Percentiles rank a stretch among this genome's conserved stretches.
phyloP scores from a whole-genome alignment of 768 basidiomycete species.

The Boletellus sp. region DNA sequence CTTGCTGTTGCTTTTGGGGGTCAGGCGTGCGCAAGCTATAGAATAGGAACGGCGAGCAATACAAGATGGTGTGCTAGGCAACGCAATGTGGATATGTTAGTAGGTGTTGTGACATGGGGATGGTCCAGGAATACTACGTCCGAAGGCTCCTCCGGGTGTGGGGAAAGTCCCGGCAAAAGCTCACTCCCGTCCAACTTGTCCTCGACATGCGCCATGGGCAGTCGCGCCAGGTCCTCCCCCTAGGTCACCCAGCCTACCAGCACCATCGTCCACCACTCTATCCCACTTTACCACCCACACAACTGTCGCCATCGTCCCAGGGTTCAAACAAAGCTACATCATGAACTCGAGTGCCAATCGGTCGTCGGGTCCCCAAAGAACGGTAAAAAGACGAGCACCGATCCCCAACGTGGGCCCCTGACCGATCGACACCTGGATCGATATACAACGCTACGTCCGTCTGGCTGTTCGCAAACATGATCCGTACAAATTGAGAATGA shows the following conservation, averaged over 20 bases:
- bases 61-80: too few species aligned
- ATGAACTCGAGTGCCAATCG: conserved; percentile 82
- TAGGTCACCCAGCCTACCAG: neutral
- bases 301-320: conserved; percentile 68
- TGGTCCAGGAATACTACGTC: too few species aligned
- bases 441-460: conserved; percentile 84
- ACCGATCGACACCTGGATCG: conserved; percentile 48
- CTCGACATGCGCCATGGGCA: conserved; percentile 24
- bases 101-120: too few species aligned
- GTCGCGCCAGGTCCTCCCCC: conserved; percentile 18
- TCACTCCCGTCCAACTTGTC: neutral
- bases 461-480: conserved; percentile 66
- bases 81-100: too few species aligned
- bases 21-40: too few species aligned
- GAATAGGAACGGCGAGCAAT: too few species aligned
- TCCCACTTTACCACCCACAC: conserved; percentile 58
- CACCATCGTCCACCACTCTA: conserved; percentile 12
- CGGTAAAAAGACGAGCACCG: conserved; percentile 74
- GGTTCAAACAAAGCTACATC: conserved; percentile 74
- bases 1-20: too few species aligned
- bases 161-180: too few species aligned
- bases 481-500: conserved; percentile 82
- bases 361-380: conserved; percentile 97
- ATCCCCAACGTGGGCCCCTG: conserved; percentile 25
- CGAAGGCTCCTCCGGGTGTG: too few species aligned